These are phyloP conservation scores for Lactarius sanguifluus DNA, from an alignment of 768 basidiomycete species.

Conservation along the genomic window DNA sequence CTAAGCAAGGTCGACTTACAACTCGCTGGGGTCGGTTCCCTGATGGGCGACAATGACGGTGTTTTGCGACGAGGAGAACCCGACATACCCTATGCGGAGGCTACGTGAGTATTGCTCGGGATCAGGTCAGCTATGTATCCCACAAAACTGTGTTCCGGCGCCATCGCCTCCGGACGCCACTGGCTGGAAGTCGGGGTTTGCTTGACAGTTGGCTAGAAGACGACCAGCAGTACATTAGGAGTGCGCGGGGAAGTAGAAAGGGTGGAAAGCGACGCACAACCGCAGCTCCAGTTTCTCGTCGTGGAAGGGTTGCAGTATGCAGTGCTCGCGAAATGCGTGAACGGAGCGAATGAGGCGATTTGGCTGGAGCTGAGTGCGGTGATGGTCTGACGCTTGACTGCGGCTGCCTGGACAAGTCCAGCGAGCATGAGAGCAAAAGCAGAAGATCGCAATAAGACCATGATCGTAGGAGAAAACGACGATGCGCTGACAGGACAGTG, in stretches of 20 bases:
- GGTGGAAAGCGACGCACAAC: slow-evolving; percentile 27
- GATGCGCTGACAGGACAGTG: background rate
- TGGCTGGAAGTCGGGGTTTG: slow-evolving; percentile 49
- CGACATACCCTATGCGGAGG: slow-evolving; percentile 49
- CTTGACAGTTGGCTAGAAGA: slow-evolving; percentile 44
- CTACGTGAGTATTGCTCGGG: background rate
- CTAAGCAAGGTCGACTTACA: slow-evolving; percentile 31
- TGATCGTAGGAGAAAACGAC: background rate
- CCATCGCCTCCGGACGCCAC: slow-evolving; percentile 52
- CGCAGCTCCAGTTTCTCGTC: slow-evolving; percentile 36
- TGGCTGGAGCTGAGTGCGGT: slow-evolving; percentile 32
- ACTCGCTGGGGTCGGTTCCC: slow-evolving; percentile 37
- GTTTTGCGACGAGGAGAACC: slow-evolving; percentile 44
- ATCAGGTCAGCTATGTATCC: background rate
- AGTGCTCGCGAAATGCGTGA: slow-evolving; percentile 36
- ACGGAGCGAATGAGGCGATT: slow-evolving; percentile 36
- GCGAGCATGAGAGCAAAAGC: background rate
- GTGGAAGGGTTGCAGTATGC: slow-evolving; percentile 36
- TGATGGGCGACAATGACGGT: slow-evolving; percentile 42
- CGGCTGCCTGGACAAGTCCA: slow-evolving; percentile 5
- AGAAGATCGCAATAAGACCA: slow-evolving; percentile 3
- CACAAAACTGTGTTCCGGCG: slow-evolving; percentile 44
- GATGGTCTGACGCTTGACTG: slow-evolving; percentile 25
- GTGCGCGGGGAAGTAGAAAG: background rate
- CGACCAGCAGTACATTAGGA: background rate